Evolutionary conservation across 306 rosid genomes (phyloP).

Genomic region (Prinsepia uniflora): DNA sequence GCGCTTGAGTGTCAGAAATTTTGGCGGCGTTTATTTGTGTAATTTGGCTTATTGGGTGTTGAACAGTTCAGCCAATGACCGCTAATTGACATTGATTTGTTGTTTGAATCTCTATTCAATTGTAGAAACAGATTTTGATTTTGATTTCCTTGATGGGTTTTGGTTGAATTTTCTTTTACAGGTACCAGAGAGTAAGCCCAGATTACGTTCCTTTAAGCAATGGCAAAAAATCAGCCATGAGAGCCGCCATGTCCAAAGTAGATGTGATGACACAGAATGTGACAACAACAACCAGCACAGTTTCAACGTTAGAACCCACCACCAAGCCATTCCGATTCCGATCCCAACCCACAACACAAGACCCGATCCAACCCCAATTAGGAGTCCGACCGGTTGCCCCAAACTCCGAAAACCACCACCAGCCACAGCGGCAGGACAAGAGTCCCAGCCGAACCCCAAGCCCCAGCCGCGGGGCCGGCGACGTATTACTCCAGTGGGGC

Average conservation of each 20-base stretch:
- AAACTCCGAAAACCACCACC: constrained; percentile 18
- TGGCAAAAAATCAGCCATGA: constrained; percentile 33
- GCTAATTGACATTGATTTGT: not conserved
- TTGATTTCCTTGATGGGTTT: not conserved
- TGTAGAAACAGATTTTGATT: not conserved
- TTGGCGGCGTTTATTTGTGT: no score
- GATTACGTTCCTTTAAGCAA: constrained; percentile 40
- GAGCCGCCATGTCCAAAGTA: constrained; percentile 21
- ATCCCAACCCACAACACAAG: constrained; percentile 29
- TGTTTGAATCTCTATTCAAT: not conserved
- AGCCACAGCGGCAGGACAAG: constrained; percentile 18
- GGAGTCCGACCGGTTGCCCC: constrained; percentile 21
- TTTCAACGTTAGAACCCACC: constrained; percentile 25
- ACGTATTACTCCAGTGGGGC: constrained; percentile 63
- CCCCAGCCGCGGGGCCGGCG: constrained; percentile 39
- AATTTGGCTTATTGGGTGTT: not conserved
- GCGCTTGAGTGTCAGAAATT: not conserved
- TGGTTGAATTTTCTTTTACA: constrained; percentile 12
- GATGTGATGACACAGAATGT: not conserved
- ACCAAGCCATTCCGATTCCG: constrained; percentile 44
- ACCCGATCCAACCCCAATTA: constrained; percentile 20
- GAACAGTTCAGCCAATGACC: not conserved
- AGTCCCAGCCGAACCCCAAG: constrained; percentile 38
- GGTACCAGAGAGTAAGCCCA: constrained; percentile 44
- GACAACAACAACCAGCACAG: constrained; percentile 11